Evolutionary conservation across 2,329 filamentous ascomycete species (phyloP).

Genomic region (Colletotrichum echinochloae): DNA sequence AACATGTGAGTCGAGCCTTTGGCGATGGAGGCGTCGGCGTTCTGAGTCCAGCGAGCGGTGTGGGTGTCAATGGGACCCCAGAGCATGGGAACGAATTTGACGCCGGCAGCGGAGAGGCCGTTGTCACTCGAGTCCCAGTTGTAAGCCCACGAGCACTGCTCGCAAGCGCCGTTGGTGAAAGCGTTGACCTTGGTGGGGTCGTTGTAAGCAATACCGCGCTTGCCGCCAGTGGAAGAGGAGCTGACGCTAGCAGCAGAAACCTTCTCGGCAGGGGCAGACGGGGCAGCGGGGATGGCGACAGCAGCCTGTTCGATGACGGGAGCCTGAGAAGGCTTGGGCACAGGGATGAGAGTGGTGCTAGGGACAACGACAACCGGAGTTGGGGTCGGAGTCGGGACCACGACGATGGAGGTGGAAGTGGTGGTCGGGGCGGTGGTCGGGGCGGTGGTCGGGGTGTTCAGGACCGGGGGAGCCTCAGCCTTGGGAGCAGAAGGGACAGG

Average conservation of each 20-base stretch:
- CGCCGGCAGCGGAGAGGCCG: constrained; percentile 53
- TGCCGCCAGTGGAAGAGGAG: constrained; percentile 50
- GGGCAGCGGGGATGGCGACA: constrained; percentile 21
- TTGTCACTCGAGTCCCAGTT: constrained; percentile 71
- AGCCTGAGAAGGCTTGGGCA: constrained; percentile 27
- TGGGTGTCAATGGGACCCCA: constrained; percentile 64
- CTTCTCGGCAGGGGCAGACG: constrained; percentile 44
- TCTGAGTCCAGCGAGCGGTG: constrained; percentile 61
- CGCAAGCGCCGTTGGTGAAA: constrained; percentile 58
- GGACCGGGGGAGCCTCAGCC: constrained; percentile 18
- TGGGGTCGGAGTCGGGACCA: constrained; percentile 17
- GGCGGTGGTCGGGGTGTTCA: constrained; percentile 32
- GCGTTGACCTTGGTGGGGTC: constrained; percentile 62
- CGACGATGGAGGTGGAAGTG: constrained; percentile 35
- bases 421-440: constrained; percentile 32
- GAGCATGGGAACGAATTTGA: constrained; percentile 76
- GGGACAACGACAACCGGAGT: constrained; percentile 27
- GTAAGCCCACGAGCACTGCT: constrained; percentile 70
- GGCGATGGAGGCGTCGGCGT: constrained; percentile 64
- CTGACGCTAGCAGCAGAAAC: constrained; percentile 40
- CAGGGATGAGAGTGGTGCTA: constrained; percentile 42
- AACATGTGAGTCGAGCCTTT: constrained; percentile 69
- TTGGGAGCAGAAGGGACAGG: constrained; percentile 21
- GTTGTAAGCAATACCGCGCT: constrained; percentile 80
- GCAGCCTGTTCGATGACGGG: constrained; percentile 29